Percentiles rank a stretch among this genome's conserved stretches.
phyloP scores from a whole-genome alignment of 2,329 filamentous ascomycete genomes.

The Scorias spongiosa region DNA sequence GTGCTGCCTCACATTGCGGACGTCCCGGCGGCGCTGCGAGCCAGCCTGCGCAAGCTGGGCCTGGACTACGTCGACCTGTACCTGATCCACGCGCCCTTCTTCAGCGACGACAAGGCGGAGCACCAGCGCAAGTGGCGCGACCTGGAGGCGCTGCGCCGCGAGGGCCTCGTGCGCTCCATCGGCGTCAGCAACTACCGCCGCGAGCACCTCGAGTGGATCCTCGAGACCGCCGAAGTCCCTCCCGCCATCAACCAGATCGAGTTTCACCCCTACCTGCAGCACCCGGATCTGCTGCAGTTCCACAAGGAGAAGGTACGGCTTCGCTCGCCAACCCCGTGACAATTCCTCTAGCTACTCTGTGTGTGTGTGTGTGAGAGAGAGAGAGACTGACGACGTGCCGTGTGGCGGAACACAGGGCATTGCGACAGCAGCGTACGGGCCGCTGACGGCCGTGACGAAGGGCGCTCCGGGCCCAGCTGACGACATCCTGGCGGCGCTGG shows the following conservation, averaged over 20 bases:
- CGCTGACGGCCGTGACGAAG: constrained; percentile 37
- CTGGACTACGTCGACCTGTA: constrained; percentile 50
- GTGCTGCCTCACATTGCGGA: constrained; percentile 37
- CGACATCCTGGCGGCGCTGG: constrained; percentile 32
- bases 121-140: constrained; percentile 43
- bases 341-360: neutral
- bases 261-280: constrained; percentile 53
- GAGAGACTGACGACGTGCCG: neutral
- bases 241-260: constrained; percentile 56
- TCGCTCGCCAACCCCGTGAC: neutral
- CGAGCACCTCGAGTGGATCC: constrained; percentile 37
- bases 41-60: constrained; percentile 43
- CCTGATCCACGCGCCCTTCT: constrained; percentile 48
- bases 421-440: constrained; percentile 32
- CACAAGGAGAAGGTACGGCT: constrained; percentile 23
- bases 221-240: constrained; percentile 37
- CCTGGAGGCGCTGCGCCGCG: constrained; percentile 43
- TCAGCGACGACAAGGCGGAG: constrained; percentile 36
- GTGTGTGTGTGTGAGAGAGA: no score
- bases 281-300: constrained; percentile 40
- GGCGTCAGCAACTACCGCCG: constrained; percentile 48
- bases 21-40: constrained; percentile 39
- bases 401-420: constrained; percentile 22
- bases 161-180: constrained; percentile 44
- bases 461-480: constrained; percentile 42